A percentile compares a stretch with the other conserved stretches of the same genome.
Conservation (phyloP, 345 rosid genomes). For the Acer campestre region DNA sequence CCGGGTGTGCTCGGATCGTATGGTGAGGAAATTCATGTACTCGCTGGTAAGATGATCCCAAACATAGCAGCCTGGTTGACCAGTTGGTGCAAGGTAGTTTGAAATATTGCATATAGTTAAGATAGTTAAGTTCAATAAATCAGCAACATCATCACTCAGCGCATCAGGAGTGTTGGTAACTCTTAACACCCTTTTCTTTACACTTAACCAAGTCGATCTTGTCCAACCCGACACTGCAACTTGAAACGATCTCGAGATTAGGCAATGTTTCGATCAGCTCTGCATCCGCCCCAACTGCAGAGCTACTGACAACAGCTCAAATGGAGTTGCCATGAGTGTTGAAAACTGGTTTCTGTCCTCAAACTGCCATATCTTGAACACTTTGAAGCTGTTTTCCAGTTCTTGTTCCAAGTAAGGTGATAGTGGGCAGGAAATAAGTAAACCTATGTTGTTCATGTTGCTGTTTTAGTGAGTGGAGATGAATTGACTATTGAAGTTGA, state of each 20-base stretch:
- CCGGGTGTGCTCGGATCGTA: too few species aligned
- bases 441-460: slow-evolving; percentile 26
- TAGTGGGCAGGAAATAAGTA: slow-evolving; percentile 51
- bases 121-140: slow-evolving; percentile 6
- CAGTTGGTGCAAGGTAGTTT: too few species aligned
- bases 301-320: slow-evolving; percentile 47
- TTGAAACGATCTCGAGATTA: slow-evolving; percentile 55
- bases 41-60: too few species aligned
- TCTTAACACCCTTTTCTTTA: slow-evolving; percentile 51
- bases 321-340: slow-evolving; percentile 28
- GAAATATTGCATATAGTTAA: too few species aligned
- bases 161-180: slow-evolving; percentile 65
- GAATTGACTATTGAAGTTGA: neutral
- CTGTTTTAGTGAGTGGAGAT: neutral
- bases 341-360: slow-evolving; percentile 31
- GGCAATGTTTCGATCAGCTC: slow-evolving; percentile 52
- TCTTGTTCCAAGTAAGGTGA: slow-evolving; percentile 46
- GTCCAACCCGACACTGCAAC: slow-evolving; percentile 57
- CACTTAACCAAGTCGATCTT: slow-evolving; percentile 56
- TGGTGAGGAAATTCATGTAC: too few species aligned
- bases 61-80: too few species aligned
- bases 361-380: slow-evolving; percentile 46
- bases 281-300: slow-evolving; percentile 48
- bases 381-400: slow-evolving; percentile 44
- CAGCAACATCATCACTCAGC: slow-evolving; percentile 65